Base-by-base conservation (phyloP, 2,329 filamentous ascomycete species). In the Penicillium digitatum region DNA sequence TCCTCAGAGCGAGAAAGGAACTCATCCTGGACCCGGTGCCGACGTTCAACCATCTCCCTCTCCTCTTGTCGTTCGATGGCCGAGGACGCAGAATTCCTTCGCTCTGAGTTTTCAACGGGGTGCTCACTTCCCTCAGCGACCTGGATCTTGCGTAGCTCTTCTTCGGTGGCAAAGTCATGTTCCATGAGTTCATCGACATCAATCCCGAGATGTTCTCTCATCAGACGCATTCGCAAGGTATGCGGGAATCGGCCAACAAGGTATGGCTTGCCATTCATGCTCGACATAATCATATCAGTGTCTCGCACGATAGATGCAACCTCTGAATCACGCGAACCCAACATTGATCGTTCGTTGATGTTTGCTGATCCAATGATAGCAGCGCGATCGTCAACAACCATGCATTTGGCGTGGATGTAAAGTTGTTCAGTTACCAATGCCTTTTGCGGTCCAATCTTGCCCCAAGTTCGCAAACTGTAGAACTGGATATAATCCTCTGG, bases 381-480 rank as follows among this genome's bases (percentile, higher is more conserved):
- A 55, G 94, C 85, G 32, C 93, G 85, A 68, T 99, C 94, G 72
- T 99, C 94, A 5, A 96, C 93, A 53, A 99, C 83, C 80, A 97
- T 97, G 62, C 88, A 88, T 75, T 99, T 99, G 58, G 94, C 94
- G 68, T 99, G 94, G 54, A 99, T 97, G 70, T 99, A 99, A 11
- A 99, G 82, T 74, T 97, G 94, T 72, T 99, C 94, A 0, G 94
- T 97, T 3, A 94, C 90, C 35, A 97, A 78, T 54, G 86, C 84
- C 62, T 94, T 89, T 60, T 87, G 87, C 31, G 87, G 84, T 16
- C 90, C 90, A 69, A 99, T 91, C 71, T 88, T 87, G 22, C 93
- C 94, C 93, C 93, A 97, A 52, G 93, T 85, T 55, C 94, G 84
- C 59, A 99, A 78, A 62, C 90, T 93, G 75, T 91, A 97, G 78